These are phyloP conservation scores for Ceriops tagal DNA, from an alignment of 345 rosid species.

Conservation along the genomic window DNA sequence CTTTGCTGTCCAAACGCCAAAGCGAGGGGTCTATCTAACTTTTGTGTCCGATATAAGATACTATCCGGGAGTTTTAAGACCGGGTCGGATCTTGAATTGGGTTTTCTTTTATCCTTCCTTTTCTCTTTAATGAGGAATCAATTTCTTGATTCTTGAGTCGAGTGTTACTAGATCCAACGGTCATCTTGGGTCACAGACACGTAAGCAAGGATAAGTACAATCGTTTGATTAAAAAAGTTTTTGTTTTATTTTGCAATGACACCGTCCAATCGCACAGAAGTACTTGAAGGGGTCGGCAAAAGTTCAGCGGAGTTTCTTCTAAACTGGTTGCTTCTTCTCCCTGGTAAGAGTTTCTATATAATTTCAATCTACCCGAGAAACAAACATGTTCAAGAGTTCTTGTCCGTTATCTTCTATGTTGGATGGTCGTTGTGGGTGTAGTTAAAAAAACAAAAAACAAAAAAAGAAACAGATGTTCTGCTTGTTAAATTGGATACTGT, in stretches of 20 bases:
- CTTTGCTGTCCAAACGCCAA: constrained; percentile 3
- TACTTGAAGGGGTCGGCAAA: no score
- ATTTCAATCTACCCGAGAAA: no score
- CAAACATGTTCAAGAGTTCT: no score
- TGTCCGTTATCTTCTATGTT: no score
- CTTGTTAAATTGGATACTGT: no score
- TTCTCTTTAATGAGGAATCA: no score
- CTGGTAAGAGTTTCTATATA: constrained; percentile 5
- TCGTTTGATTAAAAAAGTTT: background rate
- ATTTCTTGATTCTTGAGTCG: no score
- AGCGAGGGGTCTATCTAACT: constrained; percentile 43
- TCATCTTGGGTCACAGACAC: background rate
- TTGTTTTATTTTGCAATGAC: background rate
- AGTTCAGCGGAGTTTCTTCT: background rate
- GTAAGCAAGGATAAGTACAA: background rate
- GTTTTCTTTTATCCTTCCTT: background rate
- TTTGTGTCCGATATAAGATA: background rate
- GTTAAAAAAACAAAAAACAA: no score
- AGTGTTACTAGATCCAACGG: no score
- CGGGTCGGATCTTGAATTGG: background rate
- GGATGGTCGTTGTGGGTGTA: no score
- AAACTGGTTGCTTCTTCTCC: constrained; percentile 5
- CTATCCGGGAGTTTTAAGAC: background rate
- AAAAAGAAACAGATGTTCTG: no score
- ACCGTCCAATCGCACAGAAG: background rate